Percentiles rank a stretch among this genome's conserved stretches.
phyloP scores from a whole-genome alignment of 202 grass and related monocot genomes.

The Brachypodium distachyon region DNA sequence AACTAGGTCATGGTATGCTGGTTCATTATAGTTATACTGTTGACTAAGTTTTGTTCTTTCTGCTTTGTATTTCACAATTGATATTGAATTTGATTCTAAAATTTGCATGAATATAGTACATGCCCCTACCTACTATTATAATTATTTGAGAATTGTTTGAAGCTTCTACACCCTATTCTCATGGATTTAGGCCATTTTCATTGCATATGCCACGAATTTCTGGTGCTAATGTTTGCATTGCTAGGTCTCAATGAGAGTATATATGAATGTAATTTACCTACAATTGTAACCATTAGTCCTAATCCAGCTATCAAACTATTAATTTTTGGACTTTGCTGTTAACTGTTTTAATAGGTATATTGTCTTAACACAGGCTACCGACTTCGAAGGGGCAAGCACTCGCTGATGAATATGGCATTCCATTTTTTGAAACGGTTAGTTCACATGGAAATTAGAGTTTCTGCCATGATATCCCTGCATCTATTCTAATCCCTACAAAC shows the following conservation, averaged over 20 bases:
- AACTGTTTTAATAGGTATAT: background rate
- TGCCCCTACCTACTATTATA: too few relatives aligned
- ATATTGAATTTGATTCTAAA: too few relatives aligned
- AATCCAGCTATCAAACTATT: slow-evolving; percentile 7
- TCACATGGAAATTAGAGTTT: background rate
- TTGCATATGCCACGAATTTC: background rate
- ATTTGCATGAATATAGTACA: too few relatives aligned
- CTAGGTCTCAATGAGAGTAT: background rate
- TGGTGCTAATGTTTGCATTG: background rate
- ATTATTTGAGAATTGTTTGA: too few relatives aligned
- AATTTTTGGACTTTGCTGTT: background rate
- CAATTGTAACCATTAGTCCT: background rate
- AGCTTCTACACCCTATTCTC: too few relatives aligned
- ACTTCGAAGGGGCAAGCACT: slow-evolving; percentile 65
- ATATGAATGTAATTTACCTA: background rate
- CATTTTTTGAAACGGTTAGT: slow-evolving; percentile 63
- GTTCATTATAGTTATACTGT: too few relatives aligned
- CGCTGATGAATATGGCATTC: slow-evolving; percentile 65
- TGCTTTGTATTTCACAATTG: too few relatives aligned
- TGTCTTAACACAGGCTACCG: slow-evolving; percentile 37
- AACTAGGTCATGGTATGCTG: too few relatives aligned
- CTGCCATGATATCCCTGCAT: background rate
- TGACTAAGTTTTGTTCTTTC: too few relatives aligned
- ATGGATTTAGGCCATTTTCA: too few relatives aligned
- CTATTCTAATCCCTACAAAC: background rate